A percentile compares a stretch with the other conserved stretches of the same genome.
phyloP scores from a whole-genome alignment of 305 asterid genomes.

The Fraxinus sp. region DNA sequence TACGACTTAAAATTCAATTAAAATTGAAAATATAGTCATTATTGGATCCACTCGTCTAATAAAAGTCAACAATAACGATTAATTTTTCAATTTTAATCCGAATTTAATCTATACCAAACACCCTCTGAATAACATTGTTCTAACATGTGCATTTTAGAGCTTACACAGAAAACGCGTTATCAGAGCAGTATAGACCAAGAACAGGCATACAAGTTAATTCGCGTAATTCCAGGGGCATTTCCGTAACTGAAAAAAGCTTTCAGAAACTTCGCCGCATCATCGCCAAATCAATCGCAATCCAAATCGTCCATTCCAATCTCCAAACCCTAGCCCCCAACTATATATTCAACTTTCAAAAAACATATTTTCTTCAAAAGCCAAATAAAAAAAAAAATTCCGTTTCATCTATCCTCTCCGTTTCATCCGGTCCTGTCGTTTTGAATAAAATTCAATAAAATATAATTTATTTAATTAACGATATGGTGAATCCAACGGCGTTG shows the following conservation, averaged over 20 bases:
- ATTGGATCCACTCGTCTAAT: too few species aligned
- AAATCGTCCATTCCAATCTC: slow-evolving; percentile 36
- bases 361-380: too few species aligned
- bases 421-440: not conserved
- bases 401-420: slow-evolving; percentile 23
- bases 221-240: slow-evolving; percentile 25
- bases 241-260: slow-evolving; percentile 21
- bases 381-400: not conserved
- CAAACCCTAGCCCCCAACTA: slow-evolving; percentile 43
- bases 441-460: not conserved
- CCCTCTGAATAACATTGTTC: too few species aligned
- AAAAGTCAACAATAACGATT: too few species aligned
- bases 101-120: too few species aligned
- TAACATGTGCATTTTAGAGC: not conserved
- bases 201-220: not conserved
- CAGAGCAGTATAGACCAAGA: not conserved
- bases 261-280: slow-evolving; percentile 39
- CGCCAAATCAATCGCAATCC: slow-evolving; percentile 36
- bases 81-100: too few species aligned
- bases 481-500: slow-evolving; percentile 32
- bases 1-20: too few species aligned
- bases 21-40: too few species aligned
- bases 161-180: not conserved
- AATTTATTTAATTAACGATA: slow-evolving; percentile 27
- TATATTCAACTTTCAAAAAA: slow-evolving; percentile 28